Conservation (phyloP, 495 filamentous ascomycete species). For the Lasiosphaeria ovina region DNA sequence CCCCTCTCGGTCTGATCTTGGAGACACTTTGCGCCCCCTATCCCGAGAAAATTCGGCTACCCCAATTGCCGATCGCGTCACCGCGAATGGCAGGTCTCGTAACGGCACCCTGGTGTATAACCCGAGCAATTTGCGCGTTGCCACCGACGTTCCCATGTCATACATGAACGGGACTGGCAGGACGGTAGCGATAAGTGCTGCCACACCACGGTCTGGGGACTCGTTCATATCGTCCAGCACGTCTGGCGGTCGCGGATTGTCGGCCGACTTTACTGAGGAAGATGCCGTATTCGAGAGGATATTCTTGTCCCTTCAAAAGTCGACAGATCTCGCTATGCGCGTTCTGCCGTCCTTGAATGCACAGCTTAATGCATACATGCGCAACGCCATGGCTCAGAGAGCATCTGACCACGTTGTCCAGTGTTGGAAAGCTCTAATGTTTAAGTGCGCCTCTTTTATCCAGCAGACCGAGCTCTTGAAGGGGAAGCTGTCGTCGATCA, state of each 20-base stretch:
- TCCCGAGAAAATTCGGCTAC: slow-evolving; percentile 57
- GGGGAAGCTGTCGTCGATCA: slow-evolving; percentile 69
- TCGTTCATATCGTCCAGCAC: slow-evolving; percentile 64
- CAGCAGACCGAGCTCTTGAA: slow-evolving; percentile 68
- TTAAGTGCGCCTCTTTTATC: slow-evolving; percentile 61
- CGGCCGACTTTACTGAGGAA: slow-evolving; percentile 64
- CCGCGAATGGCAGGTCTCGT: slow-evolving; percentile 50
- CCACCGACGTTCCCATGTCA: slow-evolving; percentile 46
- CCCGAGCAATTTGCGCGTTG: slow-evolving; percentile 51
- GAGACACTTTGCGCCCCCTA: slow-evolving; percentile 43
- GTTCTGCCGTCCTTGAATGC: slow-evolving; percentile 62
- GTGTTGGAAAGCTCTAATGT: slow-evolving; percentile 67
- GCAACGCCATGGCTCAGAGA: slow-evolving; percentile 40
- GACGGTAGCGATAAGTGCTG: slow-evolving; percentile 50
- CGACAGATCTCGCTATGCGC: slow-evolving; percentile 64
- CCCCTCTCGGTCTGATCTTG: slow-evolving; percentile 29
- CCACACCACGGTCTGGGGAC: slow-evolving; percentile 75
- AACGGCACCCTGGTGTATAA: slow-evolving; percentile 65
- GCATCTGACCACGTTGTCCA: slow-evolving; percentile 53
- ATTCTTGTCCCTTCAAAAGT: slow-evolving; percentile 65
- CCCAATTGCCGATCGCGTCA: slow-evolving; percentile 57
- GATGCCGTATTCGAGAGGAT: slow-evolving; percentile 79
- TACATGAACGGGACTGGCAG: slow-evolving; percentile 44
- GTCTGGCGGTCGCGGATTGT: slow-evolving; percentile 37
- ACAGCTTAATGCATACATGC: slow-evolving; percentile 56